Evolutionary conservation across 331 rosid genomes (phyloP).

Genomic region (Arachis monticola): DNA sequence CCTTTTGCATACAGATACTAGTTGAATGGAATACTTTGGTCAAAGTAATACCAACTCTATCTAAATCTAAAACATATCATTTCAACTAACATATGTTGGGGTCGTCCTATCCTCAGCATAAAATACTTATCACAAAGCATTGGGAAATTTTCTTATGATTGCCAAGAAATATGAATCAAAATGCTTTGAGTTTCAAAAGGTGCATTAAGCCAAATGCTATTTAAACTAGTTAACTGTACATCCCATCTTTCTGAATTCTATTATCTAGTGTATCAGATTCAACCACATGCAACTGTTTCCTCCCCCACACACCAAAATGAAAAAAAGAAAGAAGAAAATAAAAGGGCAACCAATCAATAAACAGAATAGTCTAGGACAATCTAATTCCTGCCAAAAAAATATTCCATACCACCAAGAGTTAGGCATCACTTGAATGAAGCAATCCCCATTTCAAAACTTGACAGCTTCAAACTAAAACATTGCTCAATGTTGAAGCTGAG

Average conservation of each 20-base stretch:
- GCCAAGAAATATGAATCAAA: background rate
- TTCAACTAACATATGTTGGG: constrained; percentile 1
- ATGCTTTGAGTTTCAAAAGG: constrained; percentile 5
- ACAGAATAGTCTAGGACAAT: background rate
- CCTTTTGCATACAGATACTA: background rate
- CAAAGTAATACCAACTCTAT: constrained; percentile 23
- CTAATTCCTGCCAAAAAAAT: background rate
- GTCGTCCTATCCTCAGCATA: background rate
- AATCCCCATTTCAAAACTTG: constrained; percentile 20
- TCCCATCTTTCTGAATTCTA: background rate
- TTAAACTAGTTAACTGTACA: background rate
- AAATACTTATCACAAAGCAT: background rate
- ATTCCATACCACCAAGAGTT: background rate
- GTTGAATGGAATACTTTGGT: background rate
- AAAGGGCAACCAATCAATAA: background rate
- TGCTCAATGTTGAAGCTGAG: constrained; percentile 1
- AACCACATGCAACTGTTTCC: background rate
- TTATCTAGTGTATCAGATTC: constrained; percentile 18
- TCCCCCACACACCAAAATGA: too few relatives aligned
- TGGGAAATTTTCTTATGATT: constrained; percentile 2
- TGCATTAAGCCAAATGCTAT: background rate
- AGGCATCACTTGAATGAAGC: background rate
- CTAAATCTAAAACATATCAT: constrained; percentile 16
- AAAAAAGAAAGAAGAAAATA: too few relatives aligned
- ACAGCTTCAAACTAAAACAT: constrained; percentile 22